These are phyloP conservation scores for Triticum dicoccoides DNA, from an alignment of 176 grass and related monocot genomes.

Conservation along the genomic window DNA sequence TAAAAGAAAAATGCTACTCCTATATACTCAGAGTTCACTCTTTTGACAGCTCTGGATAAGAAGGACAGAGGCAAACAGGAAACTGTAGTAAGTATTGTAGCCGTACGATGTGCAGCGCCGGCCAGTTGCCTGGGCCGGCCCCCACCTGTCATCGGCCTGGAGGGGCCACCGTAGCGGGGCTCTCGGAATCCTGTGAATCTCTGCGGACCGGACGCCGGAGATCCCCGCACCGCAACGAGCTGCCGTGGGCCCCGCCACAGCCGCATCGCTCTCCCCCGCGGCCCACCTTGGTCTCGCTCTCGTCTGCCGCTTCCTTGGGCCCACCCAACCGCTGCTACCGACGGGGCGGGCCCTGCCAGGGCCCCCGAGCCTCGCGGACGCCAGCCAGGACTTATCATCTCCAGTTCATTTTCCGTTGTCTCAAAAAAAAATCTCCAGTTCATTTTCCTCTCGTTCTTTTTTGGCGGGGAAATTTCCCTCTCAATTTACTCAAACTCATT, in stretches of 20 bases:
- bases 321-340: background rate
- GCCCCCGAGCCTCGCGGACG: background rate
- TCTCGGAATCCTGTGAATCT: conserved; percentile 44
- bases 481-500: background rate
- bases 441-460: background rate
- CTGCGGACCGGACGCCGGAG: conserved; percentile 16
- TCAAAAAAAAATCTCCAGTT: background rate
- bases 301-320: background rate
- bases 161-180: background rate
- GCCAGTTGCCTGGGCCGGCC: background rate
- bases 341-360: background rate
- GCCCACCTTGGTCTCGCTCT: background rate
- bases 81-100: background rate
- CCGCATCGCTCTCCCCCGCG: background rate
- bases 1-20: background rate
- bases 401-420: background rate
- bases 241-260: background rate
- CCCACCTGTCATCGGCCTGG: background rate
- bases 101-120: background rate
- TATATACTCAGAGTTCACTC: background rate
- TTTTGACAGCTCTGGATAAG: conserved; percentile 17
- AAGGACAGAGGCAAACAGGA: background rate
- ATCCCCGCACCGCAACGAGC: conserved; percentile 12
- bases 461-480: background rate
- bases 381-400: background rate